Percentiles rank a stretch among this genome's conserved stretches.
phyloP scores from a whole-genome alignment of 768 basidiomycete species.

The Dacryopinax spathularia region DNA sequence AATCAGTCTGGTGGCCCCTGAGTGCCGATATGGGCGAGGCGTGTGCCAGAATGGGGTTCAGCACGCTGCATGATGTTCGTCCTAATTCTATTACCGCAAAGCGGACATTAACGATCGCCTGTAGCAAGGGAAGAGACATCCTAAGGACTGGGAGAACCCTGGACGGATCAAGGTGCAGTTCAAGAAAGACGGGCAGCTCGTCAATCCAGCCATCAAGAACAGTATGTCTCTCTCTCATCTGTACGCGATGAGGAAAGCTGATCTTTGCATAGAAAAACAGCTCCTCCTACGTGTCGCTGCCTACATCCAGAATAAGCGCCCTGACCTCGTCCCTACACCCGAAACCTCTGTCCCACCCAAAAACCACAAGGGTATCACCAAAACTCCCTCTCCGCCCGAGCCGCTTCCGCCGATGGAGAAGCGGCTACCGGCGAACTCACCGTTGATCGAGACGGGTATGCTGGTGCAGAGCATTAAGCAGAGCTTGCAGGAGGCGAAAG shows the following conservation, averaged over 20 bases:
- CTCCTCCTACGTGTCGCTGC: slow-evolving; percentile 59
- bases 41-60: slow-evolving; percentile 57
- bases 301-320: slow-evolving; percentile 58
- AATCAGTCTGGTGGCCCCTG: slow-evolving; percentile 87
- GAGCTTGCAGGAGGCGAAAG: slow-evolving; percentile 51
- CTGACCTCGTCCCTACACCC: slow-evolving; percentile 32
- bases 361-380: slow-evolving; percentile 36
- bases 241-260: slow-evolving; percentile 3
- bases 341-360: slow-evolving; percentile 48
- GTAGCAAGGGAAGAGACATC: slow-evolving; percentile 65
- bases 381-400: slow-evolving; percentile 44
- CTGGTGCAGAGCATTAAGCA: slow-evolving; percentile 75
- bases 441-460: slow-evolving; percentile 59
- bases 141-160: slow-evolving; percentile 96
- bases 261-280: slow-evolving; percentile 49
- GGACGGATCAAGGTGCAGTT: slow-evolving; percentile 78
- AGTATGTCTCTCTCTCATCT: slow-evolving; percentile 32
- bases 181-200: slow-evolving; percentile 19
- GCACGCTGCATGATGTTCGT: slow-evolving; percentile 68
- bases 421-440: slow-evolving; percentile 68
- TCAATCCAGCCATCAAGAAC: slow-evolving; percentile 42
- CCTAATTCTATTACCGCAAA: not conserved
- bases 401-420: slow-evolving; percentile 58
- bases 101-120: not conserved
- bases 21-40: slow-evolving; percentile 87